A percentile compares a stretch with the other conserved stretches of the same genome.
Conservation (phyloP, 805 yeast genomes). For the Nematodospora valgi region DNA sequence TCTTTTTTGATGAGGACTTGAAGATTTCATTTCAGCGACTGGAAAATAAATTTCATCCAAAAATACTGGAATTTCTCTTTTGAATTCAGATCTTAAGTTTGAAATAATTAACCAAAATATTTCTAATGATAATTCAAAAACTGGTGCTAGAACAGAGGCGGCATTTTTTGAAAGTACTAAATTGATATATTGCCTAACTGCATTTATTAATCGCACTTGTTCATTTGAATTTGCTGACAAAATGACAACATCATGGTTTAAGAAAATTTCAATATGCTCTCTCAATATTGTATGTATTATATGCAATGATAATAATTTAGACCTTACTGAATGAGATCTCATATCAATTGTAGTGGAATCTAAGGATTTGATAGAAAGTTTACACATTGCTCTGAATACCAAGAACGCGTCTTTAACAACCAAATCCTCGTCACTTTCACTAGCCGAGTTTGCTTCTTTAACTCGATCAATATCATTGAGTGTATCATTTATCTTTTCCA, state of each 20-base stretch:
- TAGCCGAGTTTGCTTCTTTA: constrained; percentile 42
- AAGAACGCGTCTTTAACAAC: constrained; percentile 88
- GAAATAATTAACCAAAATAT: constrained; percentile 88
- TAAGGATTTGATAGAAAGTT: constrained; percentile 78
- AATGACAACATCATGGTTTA: constrained; percentile 55
- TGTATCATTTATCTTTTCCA: constrained; percentile 54
- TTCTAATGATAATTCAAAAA: constrained; percentile 86
- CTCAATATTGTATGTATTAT: constrained; percentile 80
- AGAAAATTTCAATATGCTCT: constrained; percentile 80
- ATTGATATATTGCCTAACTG: constrained; percentile 81
- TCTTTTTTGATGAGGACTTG: constrained; percentile 90
- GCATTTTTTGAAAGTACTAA: constrained; percentile 85
- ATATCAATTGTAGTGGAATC: constrained; percentile 75
- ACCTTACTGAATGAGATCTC: constrained; percentile 90
- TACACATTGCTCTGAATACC: constrained; percentile 92
- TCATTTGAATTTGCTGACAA: constrained; percentile 46
- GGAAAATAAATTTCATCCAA: constrained; percentile 92
- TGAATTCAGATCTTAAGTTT: constrained; percentile 81
- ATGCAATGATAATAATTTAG: constrained; percentile 84
- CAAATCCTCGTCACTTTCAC: constrained; percentile 59
- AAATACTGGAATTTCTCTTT: constrained; percentile 90
- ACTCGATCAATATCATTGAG: constrained; percentile 48
- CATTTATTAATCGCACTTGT: constrained; percentile 65
- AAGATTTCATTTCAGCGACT: constrained; percentile 84
- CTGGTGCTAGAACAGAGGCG: constrained; percentile 86